Evolutionary conservation across 176 grass and related monocot species (phyloP), one percentile per base, ranked within the genome.

Genomic region (Avena eriantha): DNA sequence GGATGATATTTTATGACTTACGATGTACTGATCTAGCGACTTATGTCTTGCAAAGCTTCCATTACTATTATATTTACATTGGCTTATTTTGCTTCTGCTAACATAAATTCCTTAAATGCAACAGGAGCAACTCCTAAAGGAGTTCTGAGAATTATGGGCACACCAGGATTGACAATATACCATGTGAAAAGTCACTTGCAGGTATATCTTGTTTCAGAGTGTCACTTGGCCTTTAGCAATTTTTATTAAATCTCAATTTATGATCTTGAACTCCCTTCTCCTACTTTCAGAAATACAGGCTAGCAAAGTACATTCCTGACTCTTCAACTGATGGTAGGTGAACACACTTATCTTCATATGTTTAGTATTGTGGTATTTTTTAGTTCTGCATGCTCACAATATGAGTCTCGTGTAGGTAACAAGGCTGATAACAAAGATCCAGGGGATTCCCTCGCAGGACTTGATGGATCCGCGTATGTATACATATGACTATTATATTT

Each of bases 111-210:
- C 41, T 87, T 60, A 68, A 34, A 82, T 80, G 46, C 64, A 50
- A 87, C 75, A 99, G 97, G 92, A 78, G 97, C 97, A 33, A 99
- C 97, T 73, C 97, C 97, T 36, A 99, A 99, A 94, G 97, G 97
- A 73, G 94, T 99, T 84, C 59, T 99, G 35, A 94, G 89, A 81
- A 80, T 94, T 57, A 99, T 99, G 97, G 94, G 94, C 80, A 94
- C 93, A 43, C 72, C 61, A 70, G 90, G 92, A 73, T 68, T 99
- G 79, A 99, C 97, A 67, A 99, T 99, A 90, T 99, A 96, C 61
- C 97, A 99, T 84, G 92, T 99, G 36, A 99, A 99, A 95, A 99
- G 97, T 87, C 97, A 99, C 71, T 89, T 99, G 78, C 97, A 99
- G 94, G 97, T 99, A 94, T 18, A 65, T 84, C 35, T 82, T 87